Evolutionary conservation across 805 yeast genomes (phyloP), one percentile per base, ranked within the genome.

Genomic region (Yamadazyma takamatsuzukensis): DNA sequence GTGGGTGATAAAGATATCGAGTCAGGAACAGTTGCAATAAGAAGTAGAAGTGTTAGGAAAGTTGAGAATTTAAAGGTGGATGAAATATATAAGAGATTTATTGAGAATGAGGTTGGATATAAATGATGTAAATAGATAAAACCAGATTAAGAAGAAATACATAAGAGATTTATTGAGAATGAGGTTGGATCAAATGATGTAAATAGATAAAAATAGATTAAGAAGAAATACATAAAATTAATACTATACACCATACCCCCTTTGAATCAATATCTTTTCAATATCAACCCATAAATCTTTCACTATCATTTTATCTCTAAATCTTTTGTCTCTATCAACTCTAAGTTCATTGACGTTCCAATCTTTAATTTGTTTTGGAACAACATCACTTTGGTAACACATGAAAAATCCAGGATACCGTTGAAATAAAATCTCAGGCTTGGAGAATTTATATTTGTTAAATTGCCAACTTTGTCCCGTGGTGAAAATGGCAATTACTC

Each of bases 381-480:
- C 68, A 2, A 78, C 70, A 47, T 93, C 97, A 21, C 87, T 89
- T 39, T 74, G 73, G 59, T 78, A 88, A 27, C 79, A 70, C 45
- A 88, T 69, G 48, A 77, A 84, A 53, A 76, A 89, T 2, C 98
- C 98, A 39, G 82, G 78, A 44, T 83, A 83, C 45, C 76, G 79
- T 50, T 83, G 93, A 59, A 93, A 93, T 43, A 93, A 68, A 27
- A 68, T 68, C 39, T 82, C 78, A 2, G 98, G 96, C 34, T 80
- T 77, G 24, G 78, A 70, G 78, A 88, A 83, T 53, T 82, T 83
- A 60, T 90, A 93, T 48, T 79, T 76, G 51, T 84, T 77, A 62
- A 93, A 86, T 62, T 93, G 99, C 99, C 99, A 93, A 34, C 80
- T 70, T 63, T 93, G 98, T 9, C 99, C 99, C 8, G 97, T 90